Percentiles rank a stretch among this genome's conserved stretches.
Conservation (phyloP, 768 basidiomycete species). For the Rhizopogon rudus region DNA sequence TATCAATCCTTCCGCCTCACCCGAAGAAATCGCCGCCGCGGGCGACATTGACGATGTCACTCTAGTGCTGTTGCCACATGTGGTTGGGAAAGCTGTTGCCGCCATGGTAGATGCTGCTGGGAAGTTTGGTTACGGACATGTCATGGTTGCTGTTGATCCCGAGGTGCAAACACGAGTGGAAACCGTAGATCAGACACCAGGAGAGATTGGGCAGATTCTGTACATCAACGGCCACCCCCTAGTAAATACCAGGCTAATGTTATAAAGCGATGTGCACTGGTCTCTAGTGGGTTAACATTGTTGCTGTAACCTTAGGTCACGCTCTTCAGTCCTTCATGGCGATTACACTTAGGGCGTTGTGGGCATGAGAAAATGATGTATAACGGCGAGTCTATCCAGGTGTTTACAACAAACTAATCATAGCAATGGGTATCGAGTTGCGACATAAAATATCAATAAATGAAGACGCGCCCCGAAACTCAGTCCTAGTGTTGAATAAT, state of each 20-base stretch:
- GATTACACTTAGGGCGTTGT: too few species aligned
- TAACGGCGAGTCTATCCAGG: too few species aligned
- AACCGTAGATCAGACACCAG: constrained; percentile 18
- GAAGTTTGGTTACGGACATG: constrained; percentile 38
- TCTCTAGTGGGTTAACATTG: too few species aligned
- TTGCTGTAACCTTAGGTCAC: too few species aligned
- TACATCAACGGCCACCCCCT: constrained; percentile 76
- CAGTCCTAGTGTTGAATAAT: constrained; percentile 73
- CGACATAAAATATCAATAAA: constrained; percentile 21
- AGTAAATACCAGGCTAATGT: constrained; percentile 67
- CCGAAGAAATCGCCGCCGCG: constrained; percentile 48
- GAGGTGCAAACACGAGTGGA: constrained; percentile 19
- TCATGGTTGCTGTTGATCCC: constrained; percentile 47
- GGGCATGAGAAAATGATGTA: too few species aligned
- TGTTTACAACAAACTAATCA: not conserved
- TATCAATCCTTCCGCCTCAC: constrained; percentile 64
- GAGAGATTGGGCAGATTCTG: constrained; percentile 46
- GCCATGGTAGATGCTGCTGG: constrained; percentile 54
- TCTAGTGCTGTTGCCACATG: constrained; percentile 51
- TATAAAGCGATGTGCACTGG: constrained; percentile 27
- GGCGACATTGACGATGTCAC: constrained; percentile 57
- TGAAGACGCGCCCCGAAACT: not conserved
- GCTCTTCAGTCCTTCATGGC: too few species aligned
- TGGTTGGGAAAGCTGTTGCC: constrained; percentile 47
- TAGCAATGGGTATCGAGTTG: not conserved